These are phyloP conservation scores for Cercospora sp. DNA, from an alignment of 2,329 filamentous ascomycete genomes.

Conservation along the genomic window DNA sequence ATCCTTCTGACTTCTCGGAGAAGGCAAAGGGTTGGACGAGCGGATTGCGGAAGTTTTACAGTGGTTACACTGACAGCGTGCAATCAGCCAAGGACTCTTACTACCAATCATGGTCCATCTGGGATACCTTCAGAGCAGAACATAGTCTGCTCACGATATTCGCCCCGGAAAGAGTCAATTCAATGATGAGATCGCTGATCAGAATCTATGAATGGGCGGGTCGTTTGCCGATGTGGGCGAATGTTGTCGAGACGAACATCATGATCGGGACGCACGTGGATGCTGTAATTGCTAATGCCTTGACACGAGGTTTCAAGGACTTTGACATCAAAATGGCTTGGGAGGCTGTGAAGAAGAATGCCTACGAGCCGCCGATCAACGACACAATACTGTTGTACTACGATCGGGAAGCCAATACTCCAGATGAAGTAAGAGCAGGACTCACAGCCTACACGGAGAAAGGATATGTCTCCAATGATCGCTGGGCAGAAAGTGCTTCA, in stretches of 20 bases:
- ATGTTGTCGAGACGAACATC: conserved; percentile 54
- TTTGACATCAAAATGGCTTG: conserved; percentile 50
- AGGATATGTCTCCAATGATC: conserved; percentile 52
- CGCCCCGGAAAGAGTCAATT: conserved; percentile 50
- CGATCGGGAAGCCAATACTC: conserved; percentile 50
- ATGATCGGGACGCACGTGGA: conserved; percentile 55
- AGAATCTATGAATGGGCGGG: conserved; percentile 52
- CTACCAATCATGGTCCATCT: conserved; percentile 55
- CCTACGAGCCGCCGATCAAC: conserved; percentile 48
- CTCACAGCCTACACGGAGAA: conserved; percentile 48
- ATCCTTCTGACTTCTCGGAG: conserved; percentile 53
- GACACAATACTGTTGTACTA: conserved; percentile 51
- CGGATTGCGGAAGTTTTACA: conserved; percentile 44
- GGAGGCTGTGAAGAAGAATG: conserved; percentile 49
- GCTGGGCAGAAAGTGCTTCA: conserved; percentile 51
- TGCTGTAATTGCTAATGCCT: conserved; percentile 51
- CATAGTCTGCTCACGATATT: conserved; percentile 51
- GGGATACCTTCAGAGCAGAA: conserved; percentile 54
- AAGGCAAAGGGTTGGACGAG: conserved; percentile 36
- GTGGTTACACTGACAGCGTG: conserved; percentile 51
- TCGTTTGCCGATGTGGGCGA: conserved; percentile 53
- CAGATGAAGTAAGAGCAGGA: conserved; percentile 50
- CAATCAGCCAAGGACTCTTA: conserved; percentile 49
- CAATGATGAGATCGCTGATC: conserved; percentile 52
- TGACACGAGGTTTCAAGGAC: conserved; percentile 45